Percentiles rank a stretch among this genome's conserved stretches.
Conservation (phyloP, 208 protist species). For the Trypanosoma lewisi region DNA sequence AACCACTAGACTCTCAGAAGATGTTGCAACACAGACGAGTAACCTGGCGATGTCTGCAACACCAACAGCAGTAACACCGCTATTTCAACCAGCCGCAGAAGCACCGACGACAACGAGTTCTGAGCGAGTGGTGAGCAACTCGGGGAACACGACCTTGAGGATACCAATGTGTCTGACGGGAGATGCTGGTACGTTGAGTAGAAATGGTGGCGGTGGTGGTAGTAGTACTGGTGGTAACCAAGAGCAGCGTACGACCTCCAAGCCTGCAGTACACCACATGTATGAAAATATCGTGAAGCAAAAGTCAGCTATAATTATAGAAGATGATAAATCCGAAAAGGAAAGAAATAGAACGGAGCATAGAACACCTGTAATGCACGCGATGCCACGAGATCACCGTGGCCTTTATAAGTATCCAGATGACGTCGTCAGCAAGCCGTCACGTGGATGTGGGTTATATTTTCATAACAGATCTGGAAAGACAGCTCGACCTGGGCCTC, state of each 20-base stretch:
- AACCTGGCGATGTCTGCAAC: neutral
- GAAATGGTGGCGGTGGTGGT: neutral
- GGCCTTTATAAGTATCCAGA: neutral
- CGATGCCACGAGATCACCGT: neutral
- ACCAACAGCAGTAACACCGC: neutral
- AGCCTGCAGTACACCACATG: neutral
- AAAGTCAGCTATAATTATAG: neutral
- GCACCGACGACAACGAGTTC: neutral
- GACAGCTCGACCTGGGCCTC: neutral
- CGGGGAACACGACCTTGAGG: neutral
- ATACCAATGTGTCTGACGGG: neutral
- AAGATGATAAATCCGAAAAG: neutral
- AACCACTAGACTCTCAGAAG: neutral
- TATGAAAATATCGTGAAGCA: neutral
- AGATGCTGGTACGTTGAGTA: neutral
- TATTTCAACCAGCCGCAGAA: no score
- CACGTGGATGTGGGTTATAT: conserved; percentile 4
- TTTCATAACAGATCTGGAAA: neutral
- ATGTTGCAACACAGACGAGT: neutral
- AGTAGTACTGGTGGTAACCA: neutral
- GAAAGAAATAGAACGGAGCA: neutral
- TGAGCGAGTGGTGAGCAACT: neutral
- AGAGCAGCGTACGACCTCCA: neutral
- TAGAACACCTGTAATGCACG: neutral
- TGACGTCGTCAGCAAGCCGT: neutral